phyloP scores from a whole-genome alignment of 2,329 filamentous ascomycete species.

The Ophiostoma ulmi region DNA sequence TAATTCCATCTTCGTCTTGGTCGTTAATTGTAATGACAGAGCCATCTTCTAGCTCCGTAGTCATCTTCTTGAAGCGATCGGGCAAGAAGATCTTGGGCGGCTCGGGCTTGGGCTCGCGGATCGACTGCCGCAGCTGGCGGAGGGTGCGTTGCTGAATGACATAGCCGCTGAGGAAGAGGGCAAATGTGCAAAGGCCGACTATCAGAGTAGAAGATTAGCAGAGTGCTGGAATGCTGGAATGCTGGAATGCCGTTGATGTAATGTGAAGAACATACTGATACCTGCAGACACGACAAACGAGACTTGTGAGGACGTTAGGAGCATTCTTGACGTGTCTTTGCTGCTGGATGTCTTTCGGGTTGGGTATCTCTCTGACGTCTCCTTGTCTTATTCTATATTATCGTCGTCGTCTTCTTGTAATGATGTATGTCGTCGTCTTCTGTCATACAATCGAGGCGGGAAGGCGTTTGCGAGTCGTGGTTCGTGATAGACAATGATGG shows the following conservation, averaged over 20 bases:
- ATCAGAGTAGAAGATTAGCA: neutral
- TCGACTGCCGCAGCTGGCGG: slow-evolving; percentile 66
- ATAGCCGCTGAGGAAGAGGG: slow-evolving; percentile 85
- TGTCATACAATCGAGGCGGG: neutral
- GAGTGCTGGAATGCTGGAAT: neutral
- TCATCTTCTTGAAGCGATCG: slow-evolving; percentile 45
- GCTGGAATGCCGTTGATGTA: neutral
- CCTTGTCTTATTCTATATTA: neutral
- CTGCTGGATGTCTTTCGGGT: neutral
- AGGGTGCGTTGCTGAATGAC: slow-evolving; percentile 82
- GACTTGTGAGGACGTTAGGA: slow-evolving; percentile 66
- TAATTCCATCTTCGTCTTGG: slow-evolving; percentile 9
- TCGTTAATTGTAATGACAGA: slow-evolving; percentile 39
- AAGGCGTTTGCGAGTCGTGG: slow-evolving; percentile 2
- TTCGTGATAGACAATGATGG: neutral
- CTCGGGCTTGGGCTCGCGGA: slow-evolving; percentile 49
- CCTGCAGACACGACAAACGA: slow-evolving; percentile 60
- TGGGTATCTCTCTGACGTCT: slow-evolving; percentile 15
- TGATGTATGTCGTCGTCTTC: neutral
- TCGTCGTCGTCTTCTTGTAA: neutral
- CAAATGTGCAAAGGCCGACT: slow-evolving; percentile 72
- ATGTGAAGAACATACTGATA: slow-evolving; percentile 49
- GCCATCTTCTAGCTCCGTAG: slow-evolving; percentile 46
- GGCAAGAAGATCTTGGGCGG: slow-evolving; percentile 48
- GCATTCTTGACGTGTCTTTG: slow-evolving; percentile 34